phyloP scores from a whole-genome alignment of 108 stramenopile genomes.

The Fragilaria crotonensis region DNA sequence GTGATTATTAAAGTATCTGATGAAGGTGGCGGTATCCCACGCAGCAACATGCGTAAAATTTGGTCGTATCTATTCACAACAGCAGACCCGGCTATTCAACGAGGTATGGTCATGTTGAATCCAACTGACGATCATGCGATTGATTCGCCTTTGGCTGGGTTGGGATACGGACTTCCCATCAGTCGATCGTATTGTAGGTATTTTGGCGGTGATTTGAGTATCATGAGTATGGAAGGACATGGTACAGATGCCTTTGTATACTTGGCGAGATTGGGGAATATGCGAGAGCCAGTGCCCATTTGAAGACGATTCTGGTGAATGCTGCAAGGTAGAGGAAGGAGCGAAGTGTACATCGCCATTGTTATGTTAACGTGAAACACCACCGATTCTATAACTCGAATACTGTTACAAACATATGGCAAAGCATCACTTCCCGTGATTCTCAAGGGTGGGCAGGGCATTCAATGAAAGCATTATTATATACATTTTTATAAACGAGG shows the following conservation, averaged over 20 bases:
- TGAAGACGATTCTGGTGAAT: slow-evolving; percentile 12
- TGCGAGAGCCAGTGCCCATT: slow-evolving; percentile 78
- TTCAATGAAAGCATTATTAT: too few species aligned
- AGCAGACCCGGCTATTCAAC: slow-evolving; percentile 80
- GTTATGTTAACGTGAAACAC: too few species aligned
- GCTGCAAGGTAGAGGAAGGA: too few species aligned
- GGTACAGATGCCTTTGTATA: slow-evolving; percentile 99
- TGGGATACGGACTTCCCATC: slow-evolving; percentile 98
- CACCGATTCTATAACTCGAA: too few species aligned
- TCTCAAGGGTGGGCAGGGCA: too few species aligned
- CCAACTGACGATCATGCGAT: slow-evolving; percentile 81
- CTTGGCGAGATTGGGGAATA: slow-evolving; percentile 77
- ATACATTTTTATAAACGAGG: too few species aligned
- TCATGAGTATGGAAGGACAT: slow-evolving; percentile 99
- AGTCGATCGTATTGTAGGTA: slow-evolving; percentile 92
- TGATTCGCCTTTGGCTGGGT: slow-evolving; percentile 94
- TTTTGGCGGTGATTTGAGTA: slow-evolving; percentile 95
- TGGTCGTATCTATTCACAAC: slow-evolving; percentile 95
- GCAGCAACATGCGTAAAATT: slow-evolving; percentile 88
- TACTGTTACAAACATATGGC: too few species aligned
- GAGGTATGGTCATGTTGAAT: slow-evolving; percentile 56
- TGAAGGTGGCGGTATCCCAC: slow-evolving; percentile 98
- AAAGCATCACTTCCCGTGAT: too few species aligned
- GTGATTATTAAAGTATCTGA: slow-evolving; percentile 98
- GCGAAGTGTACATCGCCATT: too few species aligned